A percentile compares a stretch with the other conserved stretches of the same genome.
Conservation (phyloP, 371 early-diverging fungal genomes). For the Rhizopus stolonifer region DNA sequence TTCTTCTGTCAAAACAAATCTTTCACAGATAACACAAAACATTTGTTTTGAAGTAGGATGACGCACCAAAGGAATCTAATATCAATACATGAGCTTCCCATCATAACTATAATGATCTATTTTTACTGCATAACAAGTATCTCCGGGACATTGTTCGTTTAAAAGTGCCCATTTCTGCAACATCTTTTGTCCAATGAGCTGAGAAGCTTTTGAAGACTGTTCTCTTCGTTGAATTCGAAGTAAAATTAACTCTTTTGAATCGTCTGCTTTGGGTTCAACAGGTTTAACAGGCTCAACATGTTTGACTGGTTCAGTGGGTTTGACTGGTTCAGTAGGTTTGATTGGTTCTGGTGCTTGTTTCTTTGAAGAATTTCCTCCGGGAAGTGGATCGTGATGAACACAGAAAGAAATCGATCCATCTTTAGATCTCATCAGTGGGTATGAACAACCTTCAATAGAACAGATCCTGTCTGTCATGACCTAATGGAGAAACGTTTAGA, state of each 20-base stretch:
- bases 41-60: constrained; percentile 56
- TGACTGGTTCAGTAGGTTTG: neutral
- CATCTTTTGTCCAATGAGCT: constrained; percentile 67
- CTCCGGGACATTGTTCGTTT: constrained; percentile 65
- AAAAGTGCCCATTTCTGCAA: constrained; percentile 71
- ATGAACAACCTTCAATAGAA: constrained; percentile 35
- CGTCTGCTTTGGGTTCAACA: too few species aligned
- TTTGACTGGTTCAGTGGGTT: constrained; percentile 3
- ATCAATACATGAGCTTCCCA: neutral
- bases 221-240: constrained; percentile 42
- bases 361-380: constrained; percentile 20
- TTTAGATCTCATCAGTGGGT: constrained; percentile 57
- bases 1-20: constrained; percentile 31
- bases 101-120: neutral
- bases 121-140: constrained; percentile 57
- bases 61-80: constrained; percentile 62
- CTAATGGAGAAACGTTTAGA: constrained; percentile 17
- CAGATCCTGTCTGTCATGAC: constrained; percentile 55
- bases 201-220: constrained; percentile 63
- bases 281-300: constrained; percentile 14
- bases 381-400: constrained; percentile 47
- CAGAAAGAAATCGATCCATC: constrained; percentile 51
- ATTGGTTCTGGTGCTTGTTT: constrained; percentile 2
- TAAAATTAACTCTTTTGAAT: too few species aligned
- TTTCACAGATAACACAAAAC: constrained; percentile 69